Evolutionary conservation across 1,284 basidiomycete genomes (phyloP).

Genomic region (Prillingera fragicola): DNA sequence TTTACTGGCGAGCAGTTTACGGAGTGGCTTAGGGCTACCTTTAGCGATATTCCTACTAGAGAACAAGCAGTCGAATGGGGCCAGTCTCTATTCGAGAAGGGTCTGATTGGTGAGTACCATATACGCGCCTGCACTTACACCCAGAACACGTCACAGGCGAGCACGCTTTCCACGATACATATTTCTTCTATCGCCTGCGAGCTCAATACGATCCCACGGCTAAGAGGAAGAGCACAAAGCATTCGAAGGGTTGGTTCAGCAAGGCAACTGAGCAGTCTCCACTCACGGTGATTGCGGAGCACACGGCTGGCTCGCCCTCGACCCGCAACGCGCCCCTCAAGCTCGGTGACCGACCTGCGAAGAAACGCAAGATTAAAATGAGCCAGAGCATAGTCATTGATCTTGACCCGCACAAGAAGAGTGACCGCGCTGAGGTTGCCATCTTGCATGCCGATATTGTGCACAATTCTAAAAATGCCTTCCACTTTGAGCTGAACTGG

Average conservation of each 20-base stretch:
- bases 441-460: slow-evolving; percentile 86
- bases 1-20: slow-evolving; percentile 83
- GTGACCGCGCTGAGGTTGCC: slow-evolving; percentile 79
- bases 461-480: slow-evolving; percentile 82
- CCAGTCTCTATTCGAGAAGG: slow-evolving; percentile 64
- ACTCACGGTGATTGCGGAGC: slow-evolving; percentile 21
- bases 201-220: slow-evolving; percentile 56
- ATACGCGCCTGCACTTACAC: neutral
- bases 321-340: slow-evolving; percentile 4
- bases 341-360: slow-evolving; percentile 35
- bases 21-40: slow-evolving; percentile 78
- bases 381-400: slow-evolving; percentile 84
- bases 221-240: slow-evolving; percentile 22
- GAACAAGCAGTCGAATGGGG: slow-evolving; percentile 77
- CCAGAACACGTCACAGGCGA: slow-evolving; percentile 64
- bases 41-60: slow-evolving; percentile 71
- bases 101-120: slow-evolving; percentile 56
- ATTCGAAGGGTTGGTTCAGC: slow-evolving; percentile 33
- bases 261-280: slow-evolving; percentile 15
- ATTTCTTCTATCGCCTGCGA: slow-evolving; percentile 77
- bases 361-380: slow-evolving; percentile 64
- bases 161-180: slow-evolving; percentile 72
- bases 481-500: slow-evolving; percentile 97
- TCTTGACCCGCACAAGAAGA: slow-evolving; percentile 71
- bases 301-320: slow-evolving; percentile 8